These are phyloP conservation scores for Trypanosoma boissoni DNA, from an alignment of 208 protist species.

Conservation along the genomic window DNA sequence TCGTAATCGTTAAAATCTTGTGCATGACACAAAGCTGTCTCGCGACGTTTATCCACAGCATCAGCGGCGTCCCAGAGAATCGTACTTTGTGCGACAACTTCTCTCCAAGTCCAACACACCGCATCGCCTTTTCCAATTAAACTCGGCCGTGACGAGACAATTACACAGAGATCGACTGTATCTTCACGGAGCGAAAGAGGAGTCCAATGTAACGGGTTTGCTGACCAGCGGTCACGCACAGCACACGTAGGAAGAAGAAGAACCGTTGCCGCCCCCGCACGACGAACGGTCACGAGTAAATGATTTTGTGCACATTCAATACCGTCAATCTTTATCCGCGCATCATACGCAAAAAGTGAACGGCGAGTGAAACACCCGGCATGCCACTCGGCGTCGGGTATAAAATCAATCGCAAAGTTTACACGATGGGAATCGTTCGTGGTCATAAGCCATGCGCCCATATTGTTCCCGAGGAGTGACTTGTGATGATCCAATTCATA, in stretches of 20 bases:
- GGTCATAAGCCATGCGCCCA: conserved; percentile 54
- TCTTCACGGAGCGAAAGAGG: conserved; percentile 17
- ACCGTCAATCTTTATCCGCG: conserved; percentile 39
- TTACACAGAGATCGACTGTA: conserved; percentile 10
- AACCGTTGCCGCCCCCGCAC: conserved; percentile 31
- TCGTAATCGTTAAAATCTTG: no score
- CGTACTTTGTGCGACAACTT: conserved; percentile 9
- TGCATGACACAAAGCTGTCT: no score
- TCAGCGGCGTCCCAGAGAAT: no score
- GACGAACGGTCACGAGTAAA: conserved; percentile 48
- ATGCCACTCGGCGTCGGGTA: conserved; percentile 33
- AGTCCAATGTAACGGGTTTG: not conserved
- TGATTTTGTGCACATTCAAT: conserved; percentile 40
- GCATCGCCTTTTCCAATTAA: not conserved
- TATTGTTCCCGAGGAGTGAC: conserved; percentile 28
- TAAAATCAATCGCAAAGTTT: conserved; percentile 47
- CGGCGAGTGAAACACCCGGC: no score
- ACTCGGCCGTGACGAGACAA: conserved; percentile 5
- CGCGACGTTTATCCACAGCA: no score
- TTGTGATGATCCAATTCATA: conserved; percentile 68
- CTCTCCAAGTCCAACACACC: conserved; percentile 3
- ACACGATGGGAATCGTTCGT: conserved; percentile 22
- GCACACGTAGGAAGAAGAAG: conserved; percentile 33
- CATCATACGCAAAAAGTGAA: conserved; percentile 47
- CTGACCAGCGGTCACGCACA: conserved; percentile 39